Percentiles rank a stretch among this genome's conserved stretches.
These are phyloP conservation scores for Colletotrichum viniferum DNA, from an alignment of 2,329 filamentous ascomycete genomes.

Conservation along the genomic window DNA sequence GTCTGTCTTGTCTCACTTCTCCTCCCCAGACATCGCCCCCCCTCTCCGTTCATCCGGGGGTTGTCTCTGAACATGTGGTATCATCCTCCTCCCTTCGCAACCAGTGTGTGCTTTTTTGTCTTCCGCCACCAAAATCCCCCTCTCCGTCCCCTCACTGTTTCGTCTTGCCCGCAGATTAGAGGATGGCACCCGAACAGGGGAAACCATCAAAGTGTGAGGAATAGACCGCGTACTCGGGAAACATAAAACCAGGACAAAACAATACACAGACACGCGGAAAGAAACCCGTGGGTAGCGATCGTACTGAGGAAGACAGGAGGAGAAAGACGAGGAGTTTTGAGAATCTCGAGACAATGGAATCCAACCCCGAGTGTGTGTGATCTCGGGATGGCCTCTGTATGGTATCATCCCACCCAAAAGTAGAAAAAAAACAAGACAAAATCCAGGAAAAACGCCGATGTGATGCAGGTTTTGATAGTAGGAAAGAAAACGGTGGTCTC, in stretches of 20 bases:
- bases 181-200: not conserved
- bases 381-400: conserved; percentile 11
- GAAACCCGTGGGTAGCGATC: conserved; percentile 13
- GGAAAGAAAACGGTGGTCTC: not conserved
- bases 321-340: not conserved
- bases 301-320: not conserved
- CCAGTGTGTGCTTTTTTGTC: not conserved
- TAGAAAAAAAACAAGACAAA: not conserved
- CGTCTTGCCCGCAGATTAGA: conserved; percentile 6
- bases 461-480: conserved; percentile 12
- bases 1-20: not conserved
- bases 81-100: conserved; percentile 14
- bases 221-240: not conserved
- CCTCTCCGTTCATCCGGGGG: not conserved
- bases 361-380: not conserved
- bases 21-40: not conserved
- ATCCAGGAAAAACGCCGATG: conserved; percentile 3
- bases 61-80: conserved; percentile 11
- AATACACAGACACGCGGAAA: not conserved
- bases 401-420: conserved; percentile 13
- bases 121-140: not conserved
- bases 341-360: not conserved
- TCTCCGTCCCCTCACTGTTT: not conserved
- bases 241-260: not conserved
- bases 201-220: not conserved